phyloP scores from a whole-genome alignment of 495 filamentous ascomycete genomes.

The Talaromyces borbonicus region DNA sequence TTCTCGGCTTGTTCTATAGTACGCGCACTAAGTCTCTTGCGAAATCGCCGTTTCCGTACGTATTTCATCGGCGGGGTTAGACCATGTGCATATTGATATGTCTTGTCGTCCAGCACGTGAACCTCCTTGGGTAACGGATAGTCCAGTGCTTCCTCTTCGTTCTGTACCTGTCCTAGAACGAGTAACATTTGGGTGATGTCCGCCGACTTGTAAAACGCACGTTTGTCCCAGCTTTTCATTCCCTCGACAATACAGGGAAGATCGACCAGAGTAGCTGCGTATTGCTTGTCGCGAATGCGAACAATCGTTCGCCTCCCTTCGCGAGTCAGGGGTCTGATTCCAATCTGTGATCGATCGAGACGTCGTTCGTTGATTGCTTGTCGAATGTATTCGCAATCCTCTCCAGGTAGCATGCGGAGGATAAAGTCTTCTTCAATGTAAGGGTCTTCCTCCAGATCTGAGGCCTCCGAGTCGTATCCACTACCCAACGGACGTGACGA shows the following conservation, averaged over 20 bases:
- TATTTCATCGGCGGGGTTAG: slow-evolving; percentile 85
- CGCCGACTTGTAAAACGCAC: slow-evolving; percentile 82
- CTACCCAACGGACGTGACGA: slow-evolving; percentile 60
- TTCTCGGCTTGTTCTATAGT: slow-evolving; percentile 85
- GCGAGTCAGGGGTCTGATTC: slow-evolving; percentile 66
- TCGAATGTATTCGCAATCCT: slow-evolving; percentile 73
- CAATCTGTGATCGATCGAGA: slow-evolving; percentile 59
- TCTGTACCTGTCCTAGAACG: slow-evolving; percentile 59
- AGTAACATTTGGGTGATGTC: slow-evolving; percentile 95
- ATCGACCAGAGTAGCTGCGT: slow-evolving; percentile 76
- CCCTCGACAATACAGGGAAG: slow-evolving; percentile 86
- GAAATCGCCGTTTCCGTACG: slow-evolving; percentile 75
- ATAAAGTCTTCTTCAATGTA: slow-evolving; percentile 81
- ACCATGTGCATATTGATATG: slow-evolving; percentile 79
- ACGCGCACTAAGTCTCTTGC: slow-evolving; percentile 62
- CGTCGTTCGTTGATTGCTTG: slow-evolving; percentile 59
- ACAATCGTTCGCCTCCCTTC: slow-evolving; percentile 68
- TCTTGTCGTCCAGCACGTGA: slow-evolving; percentile 44
- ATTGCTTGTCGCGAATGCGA: slow-evolving; percentile 56
- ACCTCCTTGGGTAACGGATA: slow-evolving; percentile 57
- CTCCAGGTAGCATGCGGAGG: slow-evolving; percentile 75
- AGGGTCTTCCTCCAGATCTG: slow-evolving; percentile 79
- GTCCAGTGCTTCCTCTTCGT: slow-evolving; percentile 63
- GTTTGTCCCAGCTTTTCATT: slow-evolving; percentile 94
- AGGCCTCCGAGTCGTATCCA: slow-evolving; percentile 95